These are phyloP conservation scores for Carex cristatella DNA, from an alignment of 176 grass and related monocot species.

Conservation along the genomic window DNA sequence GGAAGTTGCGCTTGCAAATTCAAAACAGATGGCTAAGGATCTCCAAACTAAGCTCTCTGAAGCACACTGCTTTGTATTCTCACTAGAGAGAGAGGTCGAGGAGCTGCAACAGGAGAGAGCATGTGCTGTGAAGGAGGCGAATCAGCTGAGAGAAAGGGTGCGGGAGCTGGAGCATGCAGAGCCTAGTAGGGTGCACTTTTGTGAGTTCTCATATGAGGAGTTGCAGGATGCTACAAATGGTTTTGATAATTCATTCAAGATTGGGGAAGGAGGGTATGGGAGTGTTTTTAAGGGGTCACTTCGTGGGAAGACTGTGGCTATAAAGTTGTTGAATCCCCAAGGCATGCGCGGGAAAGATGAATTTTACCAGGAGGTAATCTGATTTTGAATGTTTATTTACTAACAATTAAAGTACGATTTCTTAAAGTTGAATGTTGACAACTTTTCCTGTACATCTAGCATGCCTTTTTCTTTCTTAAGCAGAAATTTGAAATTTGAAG, in stretches of 20 bases:
- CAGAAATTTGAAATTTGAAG: not conserved
- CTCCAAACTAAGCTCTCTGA: slow-evolving; percentile 22
- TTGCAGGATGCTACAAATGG: slow-evolving; percentile 34
- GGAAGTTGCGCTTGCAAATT: not conserved
- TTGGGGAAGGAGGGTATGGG: slow-evolving; percentile 41
- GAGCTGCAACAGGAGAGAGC: slow-evolving; percentile 19
- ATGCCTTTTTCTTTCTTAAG: not conserved
- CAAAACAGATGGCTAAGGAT: not conserved
- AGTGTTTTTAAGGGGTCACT: slow-evolving; percentile 33
- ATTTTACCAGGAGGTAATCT: slow-evolving; percentile 36
- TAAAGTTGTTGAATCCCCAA: slow-evolving; percentile 40
- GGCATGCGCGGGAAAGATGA: slow-evolving; percentile 29
- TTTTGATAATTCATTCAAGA: slow-evolving; percentile 28
- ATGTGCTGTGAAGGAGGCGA: slow-evolving; percentile 18
- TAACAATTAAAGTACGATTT: not conserved
- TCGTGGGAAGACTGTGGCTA: slow-evolving; percentile 28
- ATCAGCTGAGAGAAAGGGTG: slow-evolving; percentile 11
- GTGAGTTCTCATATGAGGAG: slow-evolving; percentile 27
- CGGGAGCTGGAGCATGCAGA: not conserved
- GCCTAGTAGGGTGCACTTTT: not conserved
- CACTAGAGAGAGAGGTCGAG: slow-evolving; percentile 17
- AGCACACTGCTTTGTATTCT: slow-evolving; percentile 14
- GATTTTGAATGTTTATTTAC: not conserved
- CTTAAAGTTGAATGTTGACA: not conserved
- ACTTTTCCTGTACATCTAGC: not conserved